These are phyloP conservation scores for Chrysoporthe puriensis DNA, from an alignment of 2,329 filamentous ascomycete species.

Conservation along the genomic window DNA sequence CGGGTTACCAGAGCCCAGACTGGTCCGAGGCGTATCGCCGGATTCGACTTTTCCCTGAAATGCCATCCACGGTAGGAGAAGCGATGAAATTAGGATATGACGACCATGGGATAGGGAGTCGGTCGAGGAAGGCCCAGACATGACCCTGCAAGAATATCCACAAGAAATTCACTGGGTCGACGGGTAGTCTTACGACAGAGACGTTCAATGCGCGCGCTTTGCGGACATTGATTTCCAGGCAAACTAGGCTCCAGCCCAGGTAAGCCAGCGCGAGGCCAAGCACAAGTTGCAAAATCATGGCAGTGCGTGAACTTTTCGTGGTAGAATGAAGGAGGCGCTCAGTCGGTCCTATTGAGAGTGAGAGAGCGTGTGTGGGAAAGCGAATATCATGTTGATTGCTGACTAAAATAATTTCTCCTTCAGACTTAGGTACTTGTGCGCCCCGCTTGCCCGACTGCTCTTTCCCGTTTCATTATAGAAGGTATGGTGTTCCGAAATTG, in stretches of 20 bases:
- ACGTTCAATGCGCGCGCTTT: conserved; percentile 32
- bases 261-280: conserved; percentile 26
- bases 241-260: conserved; percentile 31
- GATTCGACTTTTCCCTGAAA: conserved; percentile 27
- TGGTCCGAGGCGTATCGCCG: conserved; percentile 30
- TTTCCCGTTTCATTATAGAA: not conserved
- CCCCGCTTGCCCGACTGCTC: no score
- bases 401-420: not conserved
- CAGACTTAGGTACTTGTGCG: not conserved
- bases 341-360: not conserved
- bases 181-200: conserved; percentile 32
- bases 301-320: not conserved
- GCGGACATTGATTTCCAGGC: conserved; percentile 33
- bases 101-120: conserved; percentile 31
- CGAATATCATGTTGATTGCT: not conserved
- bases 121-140: conserved; percentile 33
- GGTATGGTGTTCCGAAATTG: not conserved
- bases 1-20: conserved; percentile 34
- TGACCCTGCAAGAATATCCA: conserved; percentile 34
- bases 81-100: conserved; percentile 34
- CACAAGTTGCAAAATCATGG: conserved; percentile 5
- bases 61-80: conserved; percentile 35
- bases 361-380: not conserved
- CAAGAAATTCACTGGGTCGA: conserved; percentile 32
- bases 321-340: not conserved